These are phyloP conservation scores for Rhizopus microsporus DNA, from an alignment of 371 early-diverging fungal species.

Conservation along the genomic window DNA sequence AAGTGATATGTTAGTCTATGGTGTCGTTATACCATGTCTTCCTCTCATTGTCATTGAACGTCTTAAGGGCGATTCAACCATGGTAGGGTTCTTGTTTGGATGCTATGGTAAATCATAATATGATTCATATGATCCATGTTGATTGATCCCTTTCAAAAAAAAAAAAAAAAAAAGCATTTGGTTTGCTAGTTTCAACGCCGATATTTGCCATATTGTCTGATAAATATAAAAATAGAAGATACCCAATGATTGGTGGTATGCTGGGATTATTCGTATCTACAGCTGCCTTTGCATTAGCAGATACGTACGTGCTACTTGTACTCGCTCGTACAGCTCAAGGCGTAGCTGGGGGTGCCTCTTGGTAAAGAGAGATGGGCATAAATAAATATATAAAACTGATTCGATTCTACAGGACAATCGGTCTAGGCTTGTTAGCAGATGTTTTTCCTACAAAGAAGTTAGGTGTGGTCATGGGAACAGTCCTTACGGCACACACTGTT, in stretches of 20 bases:
- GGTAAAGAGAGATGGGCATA: slow-evolving; percentile 48
- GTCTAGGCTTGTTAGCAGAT: slow-evolving; percentile 79
- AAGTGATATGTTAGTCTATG: slow-evolving; percentile 78
- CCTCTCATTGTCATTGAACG: slow-evolving; percentile 73
- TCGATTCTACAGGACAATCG: slow-evolving; percentile 56
- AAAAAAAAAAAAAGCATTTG: slow-evolving; percentile 52
- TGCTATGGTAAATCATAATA: slow-evolving; percentile 60
- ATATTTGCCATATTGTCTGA: slow-evolving; percentile 80
- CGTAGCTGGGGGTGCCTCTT: slow-evolving; percentile 75
- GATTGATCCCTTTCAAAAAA: neutral
- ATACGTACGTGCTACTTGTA: slow-evolving; percentile 68
- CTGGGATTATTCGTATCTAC: slow-evolving; percentile 67
- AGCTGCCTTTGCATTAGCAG: slow-evolving; percentile 67
- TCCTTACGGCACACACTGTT: slow-evolving; percentile 72
- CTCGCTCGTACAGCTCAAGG: slow-evolving; percentile 81
- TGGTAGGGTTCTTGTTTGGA: slow-evolving; percentile 81
- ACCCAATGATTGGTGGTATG: slow-evolving; percentile 81
- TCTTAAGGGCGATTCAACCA: slow-evolving; percentile 61
- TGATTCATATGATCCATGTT: neutral
- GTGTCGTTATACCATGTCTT: slow-evolving; percentile 82
- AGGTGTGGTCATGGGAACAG: slow-evolving; percentile 79
- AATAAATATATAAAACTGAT: slow-evolving; percentile 3
- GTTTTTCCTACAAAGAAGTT: slow-evolving; percentile 68
- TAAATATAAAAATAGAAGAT: slow-evolving; percentile 66
- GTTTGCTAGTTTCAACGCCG: slow-evolving; percentile 78